phyloP scores from a whole-genome alignment of 805 yeast species.

The Yamadazyma philogaea region DNA sequence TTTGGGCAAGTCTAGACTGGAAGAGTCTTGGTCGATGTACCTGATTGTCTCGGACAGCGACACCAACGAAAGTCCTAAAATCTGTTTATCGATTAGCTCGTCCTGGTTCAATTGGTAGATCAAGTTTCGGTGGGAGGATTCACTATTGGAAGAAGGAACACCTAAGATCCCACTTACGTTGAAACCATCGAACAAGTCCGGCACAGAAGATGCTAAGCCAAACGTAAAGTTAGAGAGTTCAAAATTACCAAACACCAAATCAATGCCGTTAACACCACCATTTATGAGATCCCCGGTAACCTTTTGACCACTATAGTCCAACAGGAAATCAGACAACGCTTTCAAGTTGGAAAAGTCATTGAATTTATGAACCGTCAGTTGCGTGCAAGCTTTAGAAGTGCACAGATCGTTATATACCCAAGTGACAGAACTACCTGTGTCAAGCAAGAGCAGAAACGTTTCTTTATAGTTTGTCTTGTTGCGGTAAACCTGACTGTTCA shows the following conservation, averaged over 20 bases:
- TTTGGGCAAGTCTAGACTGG: constrained; percentile 29
- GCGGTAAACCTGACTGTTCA: constrained; percentile 19
- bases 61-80: constrained; percentile 34
- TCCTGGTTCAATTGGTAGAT: constrained; percentile 36
- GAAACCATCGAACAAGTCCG: constrained; percentile 50
- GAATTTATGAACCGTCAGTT: constrained; percentile 24
- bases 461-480: constrained; percentile 22
- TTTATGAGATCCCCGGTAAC: constrained; percentile 49
- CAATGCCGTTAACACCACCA: constrained; percentile 26
- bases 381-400: constrained; percentile 39
- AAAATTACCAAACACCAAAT: constrained; percentile 30
- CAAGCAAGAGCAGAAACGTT: constrained; percentile 53
- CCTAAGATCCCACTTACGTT: constrained; percentile 62
- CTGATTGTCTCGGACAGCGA: constrained; percentile 16
- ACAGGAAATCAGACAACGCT: constrained; percentile 36
- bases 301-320: constrained; percentile 52
- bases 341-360: constrained; percentile 16
- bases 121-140: constrained; percentile 32
- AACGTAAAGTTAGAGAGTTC: constrained; percentile 40
- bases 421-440: constrained; percentile 62
- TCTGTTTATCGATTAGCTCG: constrained; percentile 30
- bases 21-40: constrained; percentile 18
- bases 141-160: constrained; percentile 45
- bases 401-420: constrained; percentile 62
- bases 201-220: constrained; percentile 54